Evolutionary conservation across 148 eudicot genomes (phyloP).

Genomic region (Rhododendron kiyosumense): DNA sequence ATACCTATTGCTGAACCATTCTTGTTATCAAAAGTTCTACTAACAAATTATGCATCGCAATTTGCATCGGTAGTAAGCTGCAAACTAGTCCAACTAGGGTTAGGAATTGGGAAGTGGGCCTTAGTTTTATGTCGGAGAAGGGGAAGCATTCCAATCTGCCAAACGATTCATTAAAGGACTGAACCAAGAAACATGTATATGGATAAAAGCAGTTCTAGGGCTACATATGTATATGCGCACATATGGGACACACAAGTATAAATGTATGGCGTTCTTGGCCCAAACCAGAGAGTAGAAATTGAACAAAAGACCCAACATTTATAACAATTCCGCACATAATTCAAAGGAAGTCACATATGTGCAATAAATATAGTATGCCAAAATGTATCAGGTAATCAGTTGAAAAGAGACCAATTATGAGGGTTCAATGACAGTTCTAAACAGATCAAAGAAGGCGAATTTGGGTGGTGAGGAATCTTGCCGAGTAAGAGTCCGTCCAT

Average conservation of each 20-base stretch:
- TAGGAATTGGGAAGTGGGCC: neutral
- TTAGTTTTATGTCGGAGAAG: neutral
- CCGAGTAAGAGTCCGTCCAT: constrained; percentile 92
- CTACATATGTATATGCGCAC: neutral
- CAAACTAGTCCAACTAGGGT: neutral
- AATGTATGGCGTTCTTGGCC: neutral
- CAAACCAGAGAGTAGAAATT: neutral
- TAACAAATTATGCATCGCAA: neutral
- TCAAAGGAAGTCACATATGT: neutral
- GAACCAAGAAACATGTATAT: neutral
- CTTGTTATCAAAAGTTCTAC: neutral
- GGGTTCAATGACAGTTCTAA: neutral
- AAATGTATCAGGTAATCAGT: neutral
- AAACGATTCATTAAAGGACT: neutral
- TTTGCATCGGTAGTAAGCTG: neutral
- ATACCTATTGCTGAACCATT: neutral
- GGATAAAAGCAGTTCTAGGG: neutral
- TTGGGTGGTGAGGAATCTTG: constrained; percentile 6
- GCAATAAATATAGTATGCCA: neutral
- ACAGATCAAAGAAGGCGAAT: neutral
- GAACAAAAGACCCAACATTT: neutral
- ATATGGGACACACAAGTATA: neutral
- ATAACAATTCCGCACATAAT: neutral
- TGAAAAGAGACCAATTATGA: neutral
- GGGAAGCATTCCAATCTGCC: neutral